Evolutionary conservation across 179 eudicot species (phyloP), one percentile per base, ranked within the genome.

Genomic region (Patellifolia procumbens): DNA sequence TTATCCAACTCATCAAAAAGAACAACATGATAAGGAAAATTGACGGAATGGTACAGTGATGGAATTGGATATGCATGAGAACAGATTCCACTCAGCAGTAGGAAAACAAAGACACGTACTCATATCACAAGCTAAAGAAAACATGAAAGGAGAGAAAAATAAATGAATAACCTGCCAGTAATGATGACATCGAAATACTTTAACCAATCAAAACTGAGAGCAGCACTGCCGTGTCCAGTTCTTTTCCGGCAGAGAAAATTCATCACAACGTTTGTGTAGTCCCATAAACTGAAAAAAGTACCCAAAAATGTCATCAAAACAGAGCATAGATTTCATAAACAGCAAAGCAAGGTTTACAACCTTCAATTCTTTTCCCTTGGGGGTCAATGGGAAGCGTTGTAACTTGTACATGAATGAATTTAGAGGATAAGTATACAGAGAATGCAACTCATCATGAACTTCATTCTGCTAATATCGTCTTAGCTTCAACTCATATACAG

Each of bases 261-360:
- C 99, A 95, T 95, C 73, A 95, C 97, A 26, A 90, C 77, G 80
- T 93, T 95, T 74, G 99, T 93, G 66, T 95, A 95, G 82, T 95
- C 99, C 99, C 99, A 95, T 37, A 95, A 87, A 84, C 99, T 95
- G 93, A 90, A 89, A 72, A 72, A 31, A 77, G 52, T 46, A 31
- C 56, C 13, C 56, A 60, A 69, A 28, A 8, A 29, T 48, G 28
- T 69, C 43, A 69, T 26, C 16, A 49, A 34, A 69, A 49, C 43
- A 31, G 55, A 29, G 49, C 26, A 69, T n/a, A n/a, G n/a, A n/a
- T n/a, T n/a, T n/a, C n/a, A n/a, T n/a, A n/a, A n/a, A n/a, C n/a
- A n/a, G n/a, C n/a, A n/a, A n/a, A n/a, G n/a, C n/a, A n/a, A n/a
- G n/a, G n/a, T n/a, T n/a, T n/a, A n/a, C n/a, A n/a, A n/a, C n/a